Percentiles rank a stretch among this genome's conserved stretches.
Evolutionary conservation across 495 filamentous ascomycete genomes (phyloP).

Genomic region (Podospora tetraspora): DNA sequence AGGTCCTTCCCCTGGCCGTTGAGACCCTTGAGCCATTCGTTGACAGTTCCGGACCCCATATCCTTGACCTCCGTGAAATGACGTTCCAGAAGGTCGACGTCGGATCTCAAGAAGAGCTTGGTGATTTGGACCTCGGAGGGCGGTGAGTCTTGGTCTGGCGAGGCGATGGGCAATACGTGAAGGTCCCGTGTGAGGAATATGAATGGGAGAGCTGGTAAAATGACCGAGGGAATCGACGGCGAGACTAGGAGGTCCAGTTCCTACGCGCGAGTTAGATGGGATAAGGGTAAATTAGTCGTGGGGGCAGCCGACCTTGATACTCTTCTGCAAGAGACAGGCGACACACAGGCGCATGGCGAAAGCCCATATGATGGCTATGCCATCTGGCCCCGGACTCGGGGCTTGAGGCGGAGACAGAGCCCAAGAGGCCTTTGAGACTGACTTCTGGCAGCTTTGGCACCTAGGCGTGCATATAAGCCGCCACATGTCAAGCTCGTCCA

Average conservation of each 20-base stretch:
- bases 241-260: constrained; percentile 61
- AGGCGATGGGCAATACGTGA: constrained; percentile 50
- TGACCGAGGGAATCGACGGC: constrained; percentile 47
- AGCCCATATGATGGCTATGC: constrained; percentile 56
- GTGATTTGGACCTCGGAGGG: constrained; percentile 47
- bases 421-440: constrained; percentile 11
- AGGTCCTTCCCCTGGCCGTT: constrained; percentile 51
- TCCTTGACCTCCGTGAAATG: constrained; percentile 54
- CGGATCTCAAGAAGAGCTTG: constrained; percentile 56
- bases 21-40: constrained; percentile 73
- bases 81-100: constrained; percentile 49
- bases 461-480: constrained; percentile 45
- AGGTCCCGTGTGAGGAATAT: constrained; percentile 54
- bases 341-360: constrained; percentile 60
- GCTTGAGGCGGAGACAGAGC: constrained; percentile 38
- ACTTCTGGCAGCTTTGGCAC: constrained; percentile 53
- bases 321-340: constrained; percentile 50
- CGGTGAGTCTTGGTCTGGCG: constrained; percentile 42
- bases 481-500: constrained; percentile 60
- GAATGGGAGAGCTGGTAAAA: constrained; percentile 60
- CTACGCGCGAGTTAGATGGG: constrained; percentile 38
- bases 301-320: constrained; percentile 51
- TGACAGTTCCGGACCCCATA: constrained; percentile 55
- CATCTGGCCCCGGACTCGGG: constrained; percentile 47
- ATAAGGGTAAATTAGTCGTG: background rate